Conservation (phyloP, 1,284 basidiomycete species). For the Pyrrhoderma lamaoense region DNA sequence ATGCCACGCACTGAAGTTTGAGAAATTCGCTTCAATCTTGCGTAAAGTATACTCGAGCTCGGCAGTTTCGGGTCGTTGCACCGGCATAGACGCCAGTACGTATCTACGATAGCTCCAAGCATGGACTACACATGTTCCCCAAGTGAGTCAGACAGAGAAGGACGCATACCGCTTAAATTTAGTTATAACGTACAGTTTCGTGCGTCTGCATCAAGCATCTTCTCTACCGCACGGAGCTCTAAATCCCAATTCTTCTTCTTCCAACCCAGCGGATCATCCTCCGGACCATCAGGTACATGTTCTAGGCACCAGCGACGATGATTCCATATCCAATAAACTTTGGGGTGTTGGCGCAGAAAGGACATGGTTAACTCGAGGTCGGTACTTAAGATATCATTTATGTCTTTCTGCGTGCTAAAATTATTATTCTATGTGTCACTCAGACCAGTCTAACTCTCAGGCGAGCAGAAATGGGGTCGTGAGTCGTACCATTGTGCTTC, state of each 20-base stretch:
- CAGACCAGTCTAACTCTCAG: not conserved
- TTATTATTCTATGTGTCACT: slow-evolving; percentile 8
- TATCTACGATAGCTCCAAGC: slow-evolving; percentile 92
- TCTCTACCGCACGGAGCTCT: slow-evolving; percentile 82
- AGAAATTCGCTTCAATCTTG: slow-evolving; percentile 94
- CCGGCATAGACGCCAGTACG: slow-evolving; percentile 64
- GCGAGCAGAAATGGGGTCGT: not conserved
- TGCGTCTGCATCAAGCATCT: slow-evolving; percentile 81
- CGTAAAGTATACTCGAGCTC: slow-evolving; percentile 80
- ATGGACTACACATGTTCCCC: slow-evolving; percentile 50
- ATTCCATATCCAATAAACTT: slow-evolving; percentile 97
- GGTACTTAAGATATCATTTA: slow-evolving; percentile 56
- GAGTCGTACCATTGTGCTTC: slow-evolving; percentile 40
- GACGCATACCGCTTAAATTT: slow-evolving; percentile 3
- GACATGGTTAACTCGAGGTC: slow-evolving; percentile 79
- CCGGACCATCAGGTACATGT: slow-evolving; percentile 68
- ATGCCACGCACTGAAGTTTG: slow-evolving; percentile 99
- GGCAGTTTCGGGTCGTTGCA: slow-evolving; percentile 39
- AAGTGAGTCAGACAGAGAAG: not conserved
- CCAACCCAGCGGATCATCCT: slow-evolving; percentile 55
- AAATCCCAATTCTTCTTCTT: slow-evolving; percentile 70
- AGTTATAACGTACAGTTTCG: slow-evolving; percentile 69
- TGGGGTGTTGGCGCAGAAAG: slow-evolving; percentile 78
- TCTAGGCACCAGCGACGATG: slow-evolving; percentile 91
- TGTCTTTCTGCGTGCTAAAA: slow-evolving; percentile 51